These are phyloP conservation scores for Lathyrus oleraceus DNA, from an alignment of 306 rosid genomes.

Conservation along the genomic window DNA sequence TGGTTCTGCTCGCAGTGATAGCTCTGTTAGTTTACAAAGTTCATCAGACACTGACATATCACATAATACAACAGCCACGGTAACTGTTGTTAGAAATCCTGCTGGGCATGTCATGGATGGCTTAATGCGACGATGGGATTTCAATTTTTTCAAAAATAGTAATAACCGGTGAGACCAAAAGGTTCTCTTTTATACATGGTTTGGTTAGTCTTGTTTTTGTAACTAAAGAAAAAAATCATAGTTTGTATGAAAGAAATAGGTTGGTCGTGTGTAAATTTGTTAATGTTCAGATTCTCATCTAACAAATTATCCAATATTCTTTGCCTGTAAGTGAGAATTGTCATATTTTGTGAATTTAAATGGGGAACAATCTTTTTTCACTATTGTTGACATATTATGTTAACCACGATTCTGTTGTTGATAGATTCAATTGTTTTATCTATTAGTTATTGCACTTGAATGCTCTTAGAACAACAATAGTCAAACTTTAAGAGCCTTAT, in stretches of 20 bases:
- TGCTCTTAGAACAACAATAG: too few species aligned
- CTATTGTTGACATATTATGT: neutral
- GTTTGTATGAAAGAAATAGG: constrained; percentile 56
- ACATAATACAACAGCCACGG: constrained; percentile 80
- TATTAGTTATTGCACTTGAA: too few species aligned
- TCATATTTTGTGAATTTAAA: constrained; percentile 22
- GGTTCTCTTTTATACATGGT: constrained; percentile 33
- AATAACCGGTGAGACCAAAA: constrained; percentile 54
- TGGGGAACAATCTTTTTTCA: constrained; percentile 9
- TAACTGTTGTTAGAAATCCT: constrained; percentile 79
- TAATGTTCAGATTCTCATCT: constrained; percentile 34
- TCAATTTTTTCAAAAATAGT: constrained; percentile 78
- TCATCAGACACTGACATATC: constrained; percentile 75
- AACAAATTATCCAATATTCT: constrained; percentile 41
- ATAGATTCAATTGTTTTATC: too few species aligned
- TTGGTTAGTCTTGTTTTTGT: constrained; percentile 54
- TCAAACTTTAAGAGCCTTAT: too few species aligned
- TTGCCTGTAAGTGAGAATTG: constrained; percentile 41
- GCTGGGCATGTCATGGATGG: constrained; percentile 83
- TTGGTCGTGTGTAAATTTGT: constrained; percentile 51
- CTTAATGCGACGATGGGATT: constrained; percentile 97
- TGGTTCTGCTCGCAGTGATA: constrained; percentile 46
- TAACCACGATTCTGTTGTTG: too few species aligned
- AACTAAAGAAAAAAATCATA: constrained; percentile 33
- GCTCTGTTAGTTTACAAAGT: constrained; percentile 49